phyloP scores from a whole-genome alignment of 371 early-diverging fungal species.

The Rhizomucor pusillus region DNA sequence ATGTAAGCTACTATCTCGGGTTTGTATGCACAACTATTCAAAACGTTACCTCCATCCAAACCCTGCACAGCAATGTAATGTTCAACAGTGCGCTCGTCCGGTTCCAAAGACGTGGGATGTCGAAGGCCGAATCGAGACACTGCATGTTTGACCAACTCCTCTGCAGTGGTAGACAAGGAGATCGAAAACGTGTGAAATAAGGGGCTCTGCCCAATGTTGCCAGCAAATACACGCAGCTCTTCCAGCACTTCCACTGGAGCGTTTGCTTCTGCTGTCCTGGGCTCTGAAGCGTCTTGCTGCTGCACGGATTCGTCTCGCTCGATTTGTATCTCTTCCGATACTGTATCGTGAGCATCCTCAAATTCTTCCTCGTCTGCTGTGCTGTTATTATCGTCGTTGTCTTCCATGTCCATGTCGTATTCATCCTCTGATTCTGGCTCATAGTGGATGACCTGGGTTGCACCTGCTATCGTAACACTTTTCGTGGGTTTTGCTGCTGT shows the following conservation, averaged over 20 bases:
- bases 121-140: slow-evolving; percentile 33
- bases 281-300: slow-evolving; percentile 5
- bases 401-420: slow-evolving; percentile 28
- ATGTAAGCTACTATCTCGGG: not conserved
- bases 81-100: slow-evolving; percentile 27
- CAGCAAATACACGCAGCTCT: slow-evolving; percentile 51
- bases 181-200: slow-evolving; percentile 55
- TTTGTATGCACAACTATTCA: too few relatives aligned
- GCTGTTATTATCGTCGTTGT: slow-evolving; percentile 20
- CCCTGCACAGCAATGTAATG: slow-evolving; percentile 58
- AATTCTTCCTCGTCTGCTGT: slow-evolving; percentile 10
- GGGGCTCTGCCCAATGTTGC: slow-evolving; percentile 52
- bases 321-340: slow-evolving; percentile 1
- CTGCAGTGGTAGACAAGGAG: slow-evolving; percentile 39
- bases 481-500: slow-evolving; percentile 7
- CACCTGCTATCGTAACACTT: slow-evolving; percentile 36
- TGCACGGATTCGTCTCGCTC: slow-evolving; percentile 13
- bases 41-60: slow-evolving; percentile 53
- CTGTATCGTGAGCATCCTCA: slow-evolving; percentile 4
- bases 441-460: slow-evolving; percentile 28
- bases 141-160: slow-evolving; percentile 50
- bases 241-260: slow-evolving; percentile 1
- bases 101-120: slow-evolving; percentile 8
- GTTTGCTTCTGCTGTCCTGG: not conserved
- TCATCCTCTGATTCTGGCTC: slow-evolving; percentile 44